Conservation (phyloP, 1,284 basidiomycete species). For the Marasmius sp. region DNA sequence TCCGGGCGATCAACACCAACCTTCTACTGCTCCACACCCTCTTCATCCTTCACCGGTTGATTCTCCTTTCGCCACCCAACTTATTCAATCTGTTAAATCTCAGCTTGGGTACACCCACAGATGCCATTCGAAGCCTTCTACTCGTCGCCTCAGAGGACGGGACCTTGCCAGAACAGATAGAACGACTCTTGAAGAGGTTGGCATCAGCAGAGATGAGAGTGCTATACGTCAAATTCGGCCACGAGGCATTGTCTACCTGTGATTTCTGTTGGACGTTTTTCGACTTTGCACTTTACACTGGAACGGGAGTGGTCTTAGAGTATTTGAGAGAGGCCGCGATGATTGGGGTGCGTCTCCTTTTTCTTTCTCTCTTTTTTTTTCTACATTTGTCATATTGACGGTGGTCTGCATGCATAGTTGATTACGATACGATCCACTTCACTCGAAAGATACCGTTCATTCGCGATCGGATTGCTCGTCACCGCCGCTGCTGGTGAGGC, state of each 20-base stretch:
- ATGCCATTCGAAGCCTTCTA: slow-evolving; percentile 49
- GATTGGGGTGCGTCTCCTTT: slow-evolving; percentile 44
- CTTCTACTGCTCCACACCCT: slow-evolving; percentile 53
- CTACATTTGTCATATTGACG: background rate
- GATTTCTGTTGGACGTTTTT: slow-evolving; percentile 55
- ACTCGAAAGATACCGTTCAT: slow-evolving; percentile 45
- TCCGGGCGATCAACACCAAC: background rate
- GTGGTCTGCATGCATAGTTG: slow-evolving; percentile 18
- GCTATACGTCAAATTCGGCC: slow-evolving; percentile 68
- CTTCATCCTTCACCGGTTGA: slow-evolving; percentile 48
- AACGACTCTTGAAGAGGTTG: slow-evolving; percentile 54
- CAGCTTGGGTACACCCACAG: slow-evolving; percentile 53
- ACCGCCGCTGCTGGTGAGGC: slow-evolving; percentile 50
- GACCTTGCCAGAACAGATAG: slow-evolving; percentile 45
- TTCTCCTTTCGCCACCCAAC: slow-evolving; percentile 56
- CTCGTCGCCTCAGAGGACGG: slow-evolving; percentile 33
- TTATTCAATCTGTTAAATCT: slow-evolving; percentile 56
- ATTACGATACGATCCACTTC: slow-evolving; percentile 32
- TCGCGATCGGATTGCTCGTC: slow-evolving; percentile 48
- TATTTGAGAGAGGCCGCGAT: slow-evolving; percentile 58
- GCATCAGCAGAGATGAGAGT: slow-evolving; percentile 58
- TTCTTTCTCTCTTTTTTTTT: background rate
- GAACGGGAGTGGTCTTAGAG: slow-evolving; percentile 53
- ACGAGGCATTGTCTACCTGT: slow-evolving; percentile 59
- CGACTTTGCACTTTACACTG: slow-evolving; percentile 59